Percentiles rank a stretch among this genome's conserved stretches.
phyloP scores from a whole-genome alignment of 768 basidiomycete genomes.

The Hortiboletus flavorubellus region DNA sequence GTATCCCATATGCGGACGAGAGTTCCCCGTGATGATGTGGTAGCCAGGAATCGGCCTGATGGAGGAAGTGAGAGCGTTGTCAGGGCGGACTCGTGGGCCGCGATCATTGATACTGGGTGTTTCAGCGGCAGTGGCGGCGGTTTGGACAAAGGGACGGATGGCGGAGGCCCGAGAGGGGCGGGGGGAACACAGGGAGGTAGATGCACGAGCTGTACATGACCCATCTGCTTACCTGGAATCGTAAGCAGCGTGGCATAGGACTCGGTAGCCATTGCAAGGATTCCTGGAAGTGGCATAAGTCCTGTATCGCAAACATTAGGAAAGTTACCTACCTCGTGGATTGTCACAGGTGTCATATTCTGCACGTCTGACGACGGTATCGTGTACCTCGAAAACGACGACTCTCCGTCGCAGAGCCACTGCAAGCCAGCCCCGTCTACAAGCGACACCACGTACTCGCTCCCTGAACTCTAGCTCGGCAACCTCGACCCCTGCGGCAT shows the following conservation, averaged over 20 bases:
- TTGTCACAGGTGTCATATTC: constrained; percentile 92
- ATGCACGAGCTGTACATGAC: constrained; percentile 85
- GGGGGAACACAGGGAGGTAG: constrained; percentile 76
- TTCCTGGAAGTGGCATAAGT: constrained; percentile 40
- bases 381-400: constrained; percentile 70
- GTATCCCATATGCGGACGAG: constrained; percentile 87
- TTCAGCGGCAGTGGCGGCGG: constrained; percentile 56
- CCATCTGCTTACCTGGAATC: constrained; percentile 80
- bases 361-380: constrained; percentile 56
- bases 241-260: constrained; percentile 77
- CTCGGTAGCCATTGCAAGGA: constrained; percentile 77
- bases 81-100: constrained; percentile 77
- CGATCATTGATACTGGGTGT: constrained; percentile 75
- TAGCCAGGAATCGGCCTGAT: constrained; percentile 78
- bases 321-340: constrained; percentile 55
- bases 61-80: constrained; percentile 74
- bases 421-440: constrained; percentile 80
- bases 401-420: constrained; percentile 78
- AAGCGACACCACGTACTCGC: constrained; percentile 73
- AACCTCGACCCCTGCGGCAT: constrained; percentile 68
- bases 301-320: constrained; percentile 1
- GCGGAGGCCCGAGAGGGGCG: constrained; percentile 51
- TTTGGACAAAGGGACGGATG: constrained; percentile 48
- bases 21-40: constrained; percentile 80
- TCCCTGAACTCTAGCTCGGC: constrained; percentile 90